These are phyloP conservation scores for Scutellaria minor DNA, from an alignment of 257 asterid species.

Conservation along the genomic window DNA sequence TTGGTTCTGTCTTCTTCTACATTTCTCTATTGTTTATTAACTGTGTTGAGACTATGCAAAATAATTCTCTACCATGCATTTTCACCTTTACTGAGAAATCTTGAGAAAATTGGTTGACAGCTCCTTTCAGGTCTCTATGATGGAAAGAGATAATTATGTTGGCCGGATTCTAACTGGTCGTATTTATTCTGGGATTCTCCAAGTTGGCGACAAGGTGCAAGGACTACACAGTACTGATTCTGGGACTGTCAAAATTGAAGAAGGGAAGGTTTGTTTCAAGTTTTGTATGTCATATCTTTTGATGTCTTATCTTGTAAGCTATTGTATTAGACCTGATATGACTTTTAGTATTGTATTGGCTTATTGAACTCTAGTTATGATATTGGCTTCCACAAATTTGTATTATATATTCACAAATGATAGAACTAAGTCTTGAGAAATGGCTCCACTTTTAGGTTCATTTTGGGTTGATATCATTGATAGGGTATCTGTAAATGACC, in stretches of 20 bases:
- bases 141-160: conserved; percentile 94
- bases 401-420: background rate
- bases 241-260: conserved; percentile 82
- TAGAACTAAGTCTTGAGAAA: no score
- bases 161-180: conserved; percentile 98
- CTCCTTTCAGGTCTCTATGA: conserved; percentile 96
- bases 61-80: conserved; percentile 27
- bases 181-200: conserved; percentile 77
- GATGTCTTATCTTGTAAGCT: conserved; percentile 1
- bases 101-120: conserved; percentile 59
- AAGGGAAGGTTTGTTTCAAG: conserved; percentile 79
- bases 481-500: conserved; percentile 23
- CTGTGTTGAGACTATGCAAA: conserved; percentile 27
- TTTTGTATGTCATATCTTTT: conserved; percentile 8
- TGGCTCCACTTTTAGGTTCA: background rate
- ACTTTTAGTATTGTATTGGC: background rate
- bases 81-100: conserved; percentile 35
- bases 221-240: conserved; percentile 79
- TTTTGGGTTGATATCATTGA: conserved; percentile 2
- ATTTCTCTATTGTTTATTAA: conserved; percentile 5
- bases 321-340: conserved; percentile 2
- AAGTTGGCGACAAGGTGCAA: conserved; percentile 90
- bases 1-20: conserved; percentile 8
- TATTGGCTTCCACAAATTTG: conserved; percentile 3
- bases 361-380: no score